Evolutionary conservation across 2,329 filamentous ascomycete species (phyloP).

Genomic region (Hypoxylon sp.): DNA sequence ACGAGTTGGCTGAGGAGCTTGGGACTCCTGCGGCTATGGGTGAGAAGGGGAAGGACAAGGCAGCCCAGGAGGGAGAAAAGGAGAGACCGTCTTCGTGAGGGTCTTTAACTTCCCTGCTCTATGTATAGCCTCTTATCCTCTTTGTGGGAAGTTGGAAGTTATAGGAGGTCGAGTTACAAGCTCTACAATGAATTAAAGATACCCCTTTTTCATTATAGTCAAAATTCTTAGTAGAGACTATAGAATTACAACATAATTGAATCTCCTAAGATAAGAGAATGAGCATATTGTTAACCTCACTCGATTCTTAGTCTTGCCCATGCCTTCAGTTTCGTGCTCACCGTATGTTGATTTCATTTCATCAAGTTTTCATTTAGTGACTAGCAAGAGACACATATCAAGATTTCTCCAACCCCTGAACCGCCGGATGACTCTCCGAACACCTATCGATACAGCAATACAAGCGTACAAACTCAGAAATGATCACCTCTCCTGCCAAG

Average conservation of each 20-base stretch:
- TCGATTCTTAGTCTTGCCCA: neutral
- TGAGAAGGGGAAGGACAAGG: constrained; percentile 15
- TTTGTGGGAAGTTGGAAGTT: too few relatives aligned
- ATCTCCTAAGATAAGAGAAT: neutral
- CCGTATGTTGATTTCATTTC: neutral
- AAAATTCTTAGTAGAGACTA: neutral
- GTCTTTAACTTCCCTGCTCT: neutral
- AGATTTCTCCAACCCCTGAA: neutral
- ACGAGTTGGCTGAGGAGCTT: constrained; percentile 53
- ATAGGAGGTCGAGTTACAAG: neutral
- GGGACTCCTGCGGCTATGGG: constrained; percentile 22
- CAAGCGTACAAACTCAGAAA: neutral
- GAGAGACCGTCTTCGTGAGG: constrained; percentile 13
- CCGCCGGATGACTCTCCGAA: neutral
- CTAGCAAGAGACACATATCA: neutral
- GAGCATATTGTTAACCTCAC: neutral
- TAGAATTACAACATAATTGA: neutral
- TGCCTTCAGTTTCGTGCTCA: neutral
- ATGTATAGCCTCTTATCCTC: neutral
- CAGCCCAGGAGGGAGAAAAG: constrained; percentile 5
- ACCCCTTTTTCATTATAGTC: constrained; percentile 12
- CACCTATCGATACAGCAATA: neutral
- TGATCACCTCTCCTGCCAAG: neutral
- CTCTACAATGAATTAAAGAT: constrained; percentile 16
- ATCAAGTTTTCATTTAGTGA: neutral